Evolutionary conservation across 176 grass and related monocot genomes (phyloP), one percentile per base, ranked within the genome.

Genomic region (Carex pumila): DNA sequence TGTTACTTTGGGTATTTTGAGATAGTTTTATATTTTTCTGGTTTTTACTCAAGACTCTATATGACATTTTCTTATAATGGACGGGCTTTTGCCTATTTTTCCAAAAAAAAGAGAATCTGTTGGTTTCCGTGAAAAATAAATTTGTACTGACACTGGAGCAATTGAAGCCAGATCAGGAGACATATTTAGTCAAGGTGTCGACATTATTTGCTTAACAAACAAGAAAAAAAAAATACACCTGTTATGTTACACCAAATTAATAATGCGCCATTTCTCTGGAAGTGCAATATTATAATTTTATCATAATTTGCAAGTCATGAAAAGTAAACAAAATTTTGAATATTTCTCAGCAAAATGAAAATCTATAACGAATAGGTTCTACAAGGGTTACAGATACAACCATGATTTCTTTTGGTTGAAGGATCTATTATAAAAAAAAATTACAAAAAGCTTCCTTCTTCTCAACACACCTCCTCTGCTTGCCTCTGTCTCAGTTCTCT

Each of bases 51-150:
- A n/a, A n/a, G n/a, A n/a, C n/a, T n/a, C n/a, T n/a, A n/a, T n/a
- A n/a, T n/a, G n/a, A n/a, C n/a, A n/a, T n/a, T n/a, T n/a, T n/a
- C n/a, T n/a, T n/a, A n/a, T n/a, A n/a, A n/a, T n/a, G n/a, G n/a
- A n/a, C n/a, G n/a, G n/a, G n/a, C n/a, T n/a, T n/a, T n/a, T n/a
- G n/a, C n/a, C n/a, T n/a, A n/a, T n/a, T n/a, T n/a, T n/a, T n/a
- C n/a, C n/a, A n/a, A n/a, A n/a, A n/a, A n/a, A n/a, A 78, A 78
- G 52, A 56, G 73, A 57, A 78, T 78, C 73, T 34, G 73, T 78
- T 78, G 73, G 52, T 31, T 0, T 31, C 22, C 52, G 50, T 78
- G 14, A 32, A 56, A 78, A 57, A 34, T 56, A 57, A 78, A 57
- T 31, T 34, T 34, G 73, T 57, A 57, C 49, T 57, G 3, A 0